Evolutionary conservation across 768 basidiomycete genomes (phyloP).

Genomic region (Termitomyces heimii): DNA sequence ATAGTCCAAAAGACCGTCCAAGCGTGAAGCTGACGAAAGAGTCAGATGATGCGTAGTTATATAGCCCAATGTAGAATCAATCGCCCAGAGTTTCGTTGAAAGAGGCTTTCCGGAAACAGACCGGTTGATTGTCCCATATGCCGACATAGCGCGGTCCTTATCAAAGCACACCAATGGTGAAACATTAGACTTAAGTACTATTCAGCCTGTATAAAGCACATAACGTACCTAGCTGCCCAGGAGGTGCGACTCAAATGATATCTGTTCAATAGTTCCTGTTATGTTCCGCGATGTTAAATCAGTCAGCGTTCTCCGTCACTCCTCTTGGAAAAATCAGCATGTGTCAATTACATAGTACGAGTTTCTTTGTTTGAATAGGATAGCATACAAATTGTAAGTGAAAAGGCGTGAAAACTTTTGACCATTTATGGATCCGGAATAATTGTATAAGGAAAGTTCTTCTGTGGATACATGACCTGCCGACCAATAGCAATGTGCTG

Average conservation of each 20-base stretch:
- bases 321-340: background rate
- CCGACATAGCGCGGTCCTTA: constrained; percentile 43
- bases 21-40: constrained; percentile 27
- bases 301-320: background rate
- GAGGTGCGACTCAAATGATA: background rate
- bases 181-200: background rate
- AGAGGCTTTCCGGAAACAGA: constrained; percentile 22
- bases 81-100: constrained; percentile 43
- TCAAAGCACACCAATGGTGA: background rate
- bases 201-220: background rate
- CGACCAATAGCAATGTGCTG: background rate
- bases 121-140: constrained; percentile 60
- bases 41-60: constrained; percentile 52
- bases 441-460: background rate
- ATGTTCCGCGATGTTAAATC: background rate
- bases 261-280: background rate
- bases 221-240: background rate
- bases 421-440: background rate
- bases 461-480: background rate
- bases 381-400: background rate
- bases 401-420: background rate
- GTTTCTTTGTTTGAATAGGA: background rate
- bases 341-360: background rate
- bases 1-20: constrained; percentile 52
- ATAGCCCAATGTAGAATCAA: constrained; percentile 21